Percentiles rank a stretch among this genome's conserved stretches.
Evolutionary conservation across 768 basidiomycete genomes (phyloP).

Genomic region (Boletus sp.): DNA sequence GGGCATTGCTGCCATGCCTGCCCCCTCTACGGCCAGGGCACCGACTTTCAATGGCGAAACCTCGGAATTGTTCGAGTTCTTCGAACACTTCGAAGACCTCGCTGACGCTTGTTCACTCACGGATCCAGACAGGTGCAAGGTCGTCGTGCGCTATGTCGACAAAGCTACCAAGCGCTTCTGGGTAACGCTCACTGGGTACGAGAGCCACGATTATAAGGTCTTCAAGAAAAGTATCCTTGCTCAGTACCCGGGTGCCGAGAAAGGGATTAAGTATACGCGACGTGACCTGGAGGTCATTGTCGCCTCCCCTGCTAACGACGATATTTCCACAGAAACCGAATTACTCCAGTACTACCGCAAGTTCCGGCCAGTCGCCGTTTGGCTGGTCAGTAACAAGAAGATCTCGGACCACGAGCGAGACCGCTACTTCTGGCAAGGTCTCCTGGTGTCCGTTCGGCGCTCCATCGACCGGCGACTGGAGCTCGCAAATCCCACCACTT

Average conservation of each 20-base stretch:
- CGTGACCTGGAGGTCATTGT: not conserved
- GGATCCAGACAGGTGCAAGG: not conserved
- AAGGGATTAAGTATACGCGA: not conserved
- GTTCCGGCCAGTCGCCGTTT: not conserved
- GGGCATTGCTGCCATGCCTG: not conserved
- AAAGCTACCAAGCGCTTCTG: not conserved
- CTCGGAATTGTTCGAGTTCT: not conserved
- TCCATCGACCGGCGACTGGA: not conserved
- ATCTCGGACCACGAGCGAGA: not conserved
- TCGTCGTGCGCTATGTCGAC: not conserved
- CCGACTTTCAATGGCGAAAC: not conserved
- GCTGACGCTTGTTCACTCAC: not conserved
- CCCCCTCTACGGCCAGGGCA: not conserved
- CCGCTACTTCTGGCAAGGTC: not conserved
- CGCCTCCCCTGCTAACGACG: not conserved
- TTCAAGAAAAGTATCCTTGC: not conserved
- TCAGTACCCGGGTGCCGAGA: not conserved
- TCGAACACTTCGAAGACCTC: conserved; percentile 2
- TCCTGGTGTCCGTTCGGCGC: not conserved
- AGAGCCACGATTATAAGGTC: not conserved
- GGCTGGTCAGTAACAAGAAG: not conserved
- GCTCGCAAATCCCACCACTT: not conserved
- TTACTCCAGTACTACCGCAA: not conserved
- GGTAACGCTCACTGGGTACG: not conserved
- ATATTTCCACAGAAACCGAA: not conserved